Conservation (phyloP, 2,329 filamentous ascomycete genomes). For the Alternaria brassicae region DNA sequence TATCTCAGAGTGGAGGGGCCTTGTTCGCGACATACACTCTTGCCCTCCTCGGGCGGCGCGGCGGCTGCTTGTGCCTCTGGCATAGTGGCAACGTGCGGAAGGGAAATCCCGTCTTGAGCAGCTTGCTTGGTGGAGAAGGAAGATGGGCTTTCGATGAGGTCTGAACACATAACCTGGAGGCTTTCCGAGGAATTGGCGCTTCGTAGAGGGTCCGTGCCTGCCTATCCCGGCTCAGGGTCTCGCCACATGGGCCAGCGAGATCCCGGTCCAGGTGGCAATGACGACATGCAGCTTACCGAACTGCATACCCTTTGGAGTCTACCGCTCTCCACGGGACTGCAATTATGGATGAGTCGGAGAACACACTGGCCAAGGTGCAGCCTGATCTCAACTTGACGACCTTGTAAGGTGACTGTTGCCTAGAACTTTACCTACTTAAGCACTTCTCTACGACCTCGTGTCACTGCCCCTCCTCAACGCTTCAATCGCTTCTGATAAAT, state of each 20-base stretch:
- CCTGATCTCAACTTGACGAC: not conserved
- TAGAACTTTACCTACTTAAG: not conserved
- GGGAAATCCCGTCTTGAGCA: conserved; percentile 15
- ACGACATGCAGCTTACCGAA: conserved; percentile 22
- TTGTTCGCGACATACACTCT: conserved; percentile 31
- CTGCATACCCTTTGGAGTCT: conserved; percentile 5
- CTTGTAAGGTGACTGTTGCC: not conserved
- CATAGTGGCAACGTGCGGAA: conserved; percentile 34
- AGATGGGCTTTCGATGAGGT: conserved; percentile 8
- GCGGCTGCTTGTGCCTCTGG: conserved; percentile 36
- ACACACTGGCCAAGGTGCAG: not conserved
- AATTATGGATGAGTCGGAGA: conserved; percentile 15
- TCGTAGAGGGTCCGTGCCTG: conserved; percentile 9
- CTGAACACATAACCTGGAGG: conserved; percentile 11
- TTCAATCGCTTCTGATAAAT: conserved; percentile 2
- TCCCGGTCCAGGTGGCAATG: conserved; percentile 17
- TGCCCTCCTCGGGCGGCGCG: conserved; percentile 27
- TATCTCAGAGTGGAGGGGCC: not conserved
- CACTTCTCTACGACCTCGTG: not conserved
- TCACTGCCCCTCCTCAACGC: conserved; percentile 10
- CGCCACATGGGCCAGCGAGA: conserved; percentile 22
- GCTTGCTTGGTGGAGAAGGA: conserved; percentile 12
- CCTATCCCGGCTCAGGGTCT: conserved; percentile 20
- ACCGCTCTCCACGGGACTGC: not conserved
- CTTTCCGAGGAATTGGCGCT: conserved; percentile 13